phyloP scores from a whole-genome alignment of 129 eudicot genomes.

The Tanacetum coccineum region DNA sequence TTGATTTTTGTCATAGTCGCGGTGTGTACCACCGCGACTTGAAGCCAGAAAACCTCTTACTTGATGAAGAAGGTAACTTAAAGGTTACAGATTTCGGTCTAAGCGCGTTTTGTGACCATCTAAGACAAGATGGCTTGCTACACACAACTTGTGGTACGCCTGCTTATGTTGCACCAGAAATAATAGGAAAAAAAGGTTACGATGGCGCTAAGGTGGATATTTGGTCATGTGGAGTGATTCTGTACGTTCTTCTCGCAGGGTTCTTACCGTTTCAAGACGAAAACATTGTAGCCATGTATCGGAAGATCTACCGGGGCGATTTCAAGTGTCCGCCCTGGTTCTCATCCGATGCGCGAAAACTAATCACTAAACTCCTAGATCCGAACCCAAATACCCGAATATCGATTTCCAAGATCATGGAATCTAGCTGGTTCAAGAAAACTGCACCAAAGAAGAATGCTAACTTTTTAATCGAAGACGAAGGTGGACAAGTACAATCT shows the following conservation, averaged over 20 bases:
- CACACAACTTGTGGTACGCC: conserved; percentile 42
- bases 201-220: conserved; percentile 41
- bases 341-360: conserved; percentile 51
- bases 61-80: conserved; percentile 38
- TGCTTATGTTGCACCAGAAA: conserved; percentile 41
- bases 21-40: conserved; percentile 42
- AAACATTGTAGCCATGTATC: conserved; percentile 35
- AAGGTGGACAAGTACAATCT: background rate
- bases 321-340: conserved; percentile 98
- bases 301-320: conserved; percentile 36
- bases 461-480: conserved; percentile 33
- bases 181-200: conserved; percentile 37
- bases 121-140: conserved; percentile 35
- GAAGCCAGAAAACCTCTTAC: conserved; percentile 34
- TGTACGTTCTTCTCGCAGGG: conserved; percentile 36
- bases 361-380: conserved; percentile 64
- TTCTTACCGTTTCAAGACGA: conserved; percentile 39
- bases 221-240: conserved; percentile 40
- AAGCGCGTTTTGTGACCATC: conserved; percentile 38
- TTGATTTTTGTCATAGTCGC: conserved; percentile 40
- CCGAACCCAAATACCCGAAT: conserved; percentile 74
- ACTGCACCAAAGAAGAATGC: conserved; percentile 36
- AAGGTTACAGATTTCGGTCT: conserved; percentile 41
- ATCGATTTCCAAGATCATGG: conserved; percentile 52
- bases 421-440: conserved; percentile 60